Conservation (phyloP, 1,284 basidiomycete genomes). For the Trichosporon asahii region DNA sequence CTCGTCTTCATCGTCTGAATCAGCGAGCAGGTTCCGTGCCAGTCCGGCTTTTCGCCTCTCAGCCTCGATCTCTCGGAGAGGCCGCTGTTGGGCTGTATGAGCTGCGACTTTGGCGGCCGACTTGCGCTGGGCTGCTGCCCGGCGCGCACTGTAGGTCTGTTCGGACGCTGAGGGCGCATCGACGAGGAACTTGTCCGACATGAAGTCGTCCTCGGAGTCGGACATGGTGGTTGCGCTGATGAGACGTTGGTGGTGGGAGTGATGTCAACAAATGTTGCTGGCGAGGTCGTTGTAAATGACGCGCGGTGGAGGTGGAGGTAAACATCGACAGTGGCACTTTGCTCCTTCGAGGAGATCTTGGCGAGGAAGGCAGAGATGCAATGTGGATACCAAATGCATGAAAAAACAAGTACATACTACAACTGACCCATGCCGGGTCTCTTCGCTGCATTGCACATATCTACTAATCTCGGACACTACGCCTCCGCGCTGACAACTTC, state of each 20-base stretch:
- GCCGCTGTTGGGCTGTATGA: conserved; percentile 29
- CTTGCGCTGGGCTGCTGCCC: conserved; percentile 29
- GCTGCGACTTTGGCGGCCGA: conserved; percentile 32
- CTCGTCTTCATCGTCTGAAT: not conserved
- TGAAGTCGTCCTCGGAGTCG: conserved; percentile 53
- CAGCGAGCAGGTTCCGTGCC: conserved; percentile 39
- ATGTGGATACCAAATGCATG: not conserved
- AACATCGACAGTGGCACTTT: not conserved
- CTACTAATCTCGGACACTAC: not conserved
- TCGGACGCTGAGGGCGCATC: conserved; percentile 23
- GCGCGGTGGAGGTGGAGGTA: conserved; percentile 1
- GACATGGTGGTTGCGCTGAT: conserved; percentile 31
- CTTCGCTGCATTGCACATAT: not conserved
- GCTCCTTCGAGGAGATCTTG: no score
- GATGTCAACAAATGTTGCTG: not conserved
- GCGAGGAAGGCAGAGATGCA: no score
- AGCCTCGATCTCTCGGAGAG: conserved; percentile 32
- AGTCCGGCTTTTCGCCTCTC: conserved; percentile 40
- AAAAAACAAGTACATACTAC: not conserved
- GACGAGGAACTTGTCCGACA: conserved; percentile 52
- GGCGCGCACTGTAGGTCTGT: conserved; percentile 37
- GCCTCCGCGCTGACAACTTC: not conserved
- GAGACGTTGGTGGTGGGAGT: not conserved
- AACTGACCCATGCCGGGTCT: not conserved
- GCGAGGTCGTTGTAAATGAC: not conserved